Base-by-base conservation (phyloP, 1,139 yeast species). In the Pichia cactophila region DNA sequence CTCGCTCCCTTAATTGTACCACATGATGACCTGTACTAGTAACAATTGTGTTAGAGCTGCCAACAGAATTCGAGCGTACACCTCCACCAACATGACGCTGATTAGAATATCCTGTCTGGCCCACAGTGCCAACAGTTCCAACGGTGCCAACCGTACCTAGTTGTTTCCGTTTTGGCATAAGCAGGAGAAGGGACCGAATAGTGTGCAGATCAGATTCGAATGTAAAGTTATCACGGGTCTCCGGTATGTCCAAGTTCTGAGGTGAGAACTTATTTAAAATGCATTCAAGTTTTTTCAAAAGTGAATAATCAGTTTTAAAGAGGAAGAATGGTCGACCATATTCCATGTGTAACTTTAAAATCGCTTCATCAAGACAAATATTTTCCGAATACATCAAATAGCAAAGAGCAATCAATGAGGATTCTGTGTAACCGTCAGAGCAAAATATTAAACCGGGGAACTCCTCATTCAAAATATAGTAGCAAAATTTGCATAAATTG, bases 351-450 rank as follows among this genome's bases (percentile, higher is more conserved):
- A 88, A 65, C 52, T 75, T 74, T 20, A 86, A 61, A 53, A 78
- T 70, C 2, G 82, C 81, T 29, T 73, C 74, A 46, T 73, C 77
- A n/a, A 77, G 56, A 2, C 58, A 50, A 50, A 78, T 63, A 2
- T 75, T 77, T 49, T 79, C 74, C 1, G 80, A 68, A 64, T 84
- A 90, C 54, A 90, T 83, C 50, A 86, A 58, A 61, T 78, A 89
- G 54, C 89, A 79, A 42, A 88, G 69, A 0, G 81, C 78, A 44
- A 90, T 68, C 31, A 90, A 72, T 5, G 96, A 82, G 53, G 90
- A 85, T 62, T 90, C 97, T 0, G 97, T 88, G 65, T 89, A 90
- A 0, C 97, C 97, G 68, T 90, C 97, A 4, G 86, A 78, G 62
- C 96, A 89, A 62, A 83, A 84, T 16, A 89, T 71, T 54, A 90